phyloP scores from a whole-genome alignment of 768 basidiomycete species.

The Tulasnella sp. region DNA sequence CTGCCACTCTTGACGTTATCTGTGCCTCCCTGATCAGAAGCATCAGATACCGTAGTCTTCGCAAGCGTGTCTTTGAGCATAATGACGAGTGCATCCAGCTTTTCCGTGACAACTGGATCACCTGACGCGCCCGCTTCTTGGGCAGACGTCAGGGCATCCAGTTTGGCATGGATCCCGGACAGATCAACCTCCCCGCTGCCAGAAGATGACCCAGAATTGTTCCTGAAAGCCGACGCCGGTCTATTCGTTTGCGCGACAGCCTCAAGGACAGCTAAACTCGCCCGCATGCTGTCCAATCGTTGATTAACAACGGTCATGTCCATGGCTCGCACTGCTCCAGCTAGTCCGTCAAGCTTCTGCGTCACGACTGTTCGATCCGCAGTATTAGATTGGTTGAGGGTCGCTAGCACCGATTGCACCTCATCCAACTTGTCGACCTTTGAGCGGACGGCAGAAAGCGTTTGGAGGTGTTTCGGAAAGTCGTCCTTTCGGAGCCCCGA shows the following conservation, averaged over 20 bases:
- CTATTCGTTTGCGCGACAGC: slow-evolving; percentile 4
- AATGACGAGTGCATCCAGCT: neutral
- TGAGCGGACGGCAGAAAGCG: neutral
- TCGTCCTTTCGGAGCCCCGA: neutral
- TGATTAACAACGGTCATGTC: slow-evolving; percentile 1
- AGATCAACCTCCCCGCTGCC: neutral
- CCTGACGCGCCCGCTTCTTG: neutral
- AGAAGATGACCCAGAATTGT: neutral
- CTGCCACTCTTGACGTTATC: neutral
- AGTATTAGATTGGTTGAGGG: slow-evolving; percentile 2
- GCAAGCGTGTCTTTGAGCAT: neutral
- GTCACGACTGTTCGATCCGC: slow-evolving; percentile 6
- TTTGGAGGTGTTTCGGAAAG: neutral
- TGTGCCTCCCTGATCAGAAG: neutral
- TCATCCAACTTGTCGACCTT: neutral
- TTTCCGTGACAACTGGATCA: neutral
- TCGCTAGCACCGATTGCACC: neutral
- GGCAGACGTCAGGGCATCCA: slow-evolving; percentile 5
- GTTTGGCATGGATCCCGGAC: neutral
- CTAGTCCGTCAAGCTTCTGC: slow-evolving; percentile 1
- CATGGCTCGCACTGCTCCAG: neutral
- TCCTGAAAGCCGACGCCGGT: slow-evolving; percentile 7
- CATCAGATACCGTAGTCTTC: neutral
- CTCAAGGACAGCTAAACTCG: slow-evolving; percentile 5
- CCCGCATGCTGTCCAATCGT: slow-evolving; percentile 3